Percentiles rank a stretch among this genome's conserved stretches.
These are phyloP conservation scores for Tillandsia fasciculata DNA, from an alignment of 176 grass and related monocot species.

Conservation along the genomic window DNA sequence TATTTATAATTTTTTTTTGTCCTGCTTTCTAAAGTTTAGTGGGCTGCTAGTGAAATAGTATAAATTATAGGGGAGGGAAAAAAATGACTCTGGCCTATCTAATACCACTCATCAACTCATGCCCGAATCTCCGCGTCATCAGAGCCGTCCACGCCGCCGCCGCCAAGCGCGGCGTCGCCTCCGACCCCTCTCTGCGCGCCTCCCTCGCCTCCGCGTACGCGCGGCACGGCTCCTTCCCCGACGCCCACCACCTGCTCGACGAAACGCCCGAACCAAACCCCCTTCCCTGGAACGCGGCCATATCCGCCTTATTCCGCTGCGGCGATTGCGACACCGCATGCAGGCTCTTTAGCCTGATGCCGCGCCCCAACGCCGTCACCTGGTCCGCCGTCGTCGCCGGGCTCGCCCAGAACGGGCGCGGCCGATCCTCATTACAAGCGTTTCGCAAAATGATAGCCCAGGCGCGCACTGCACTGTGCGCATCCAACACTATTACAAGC, in stretches of 20 bases:
- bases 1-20: too few relatives aligned
- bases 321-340: conserved; percentile 7
- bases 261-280: conserved; percentile 16
- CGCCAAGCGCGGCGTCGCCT: not conserved
- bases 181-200: not conserved
- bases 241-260: conserved; percentile 18
- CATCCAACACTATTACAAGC: conserved; percentile 19
- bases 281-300: conserved; percentile 17
- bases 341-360: conserved; percentile 21
- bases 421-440: conserved; percentile 7
- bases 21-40: too few relatives aligned
- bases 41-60: too few relatives aligned
- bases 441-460: conserved; percentile 26
- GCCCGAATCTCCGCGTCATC: conserved; percentile 6
- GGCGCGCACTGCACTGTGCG: not conserved
- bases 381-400: conserved; percentile 29
- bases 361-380: conserved; percentile 19
- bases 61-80: too few relatives aligned
- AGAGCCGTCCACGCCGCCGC: conserved; percentile 2
- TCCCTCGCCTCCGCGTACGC: not conserved
- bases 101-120: conserved; percentile 12
- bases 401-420: conserved; percentile 7
- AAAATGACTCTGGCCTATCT: not conserved
- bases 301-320: conserved; percentile 12
- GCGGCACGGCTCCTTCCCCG: not conserved